Evolutionary conservation across 1,284 basidiomycete species (phyloP).

Genomic region (Tilletiopsis washingtonensis): DNA sequence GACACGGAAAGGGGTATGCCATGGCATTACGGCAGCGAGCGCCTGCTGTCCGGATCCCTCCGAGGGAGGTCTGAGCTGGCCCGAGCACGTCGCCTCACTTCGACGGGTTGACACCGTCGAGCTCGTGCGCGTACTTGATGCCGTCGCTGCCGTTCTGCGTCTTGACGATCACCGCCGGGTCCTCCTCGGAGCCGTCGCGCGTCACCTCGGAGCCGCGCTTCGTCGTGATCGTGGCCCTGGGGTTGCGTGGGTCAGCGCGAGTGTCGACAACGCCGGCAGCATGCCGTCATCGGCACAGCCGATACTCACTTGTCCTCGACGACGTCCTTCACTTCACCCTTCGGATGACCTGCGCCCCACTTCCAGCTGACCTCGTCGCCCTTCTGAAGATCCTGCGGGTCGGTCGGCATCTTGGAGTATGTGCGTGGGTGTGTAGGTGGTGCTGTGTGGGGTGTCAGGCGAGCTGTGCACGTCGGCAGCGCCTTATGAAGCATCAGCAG

Average conservation of each 20-base stretch:
- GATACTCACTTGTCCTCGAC: conserved; percentile 23
- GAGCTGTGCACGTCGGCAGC: no score
- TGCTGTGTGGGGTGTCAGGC: no score
- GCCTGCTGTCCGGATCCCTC: no score
- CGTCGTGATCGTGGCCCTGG: conserved; percentile 21
- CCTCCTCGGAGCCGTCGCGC: conserved; percentile 18
- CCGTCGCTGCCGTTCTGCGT: conserved; percentile 20
- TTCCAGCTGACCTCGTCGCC: conserved; percentile 24
- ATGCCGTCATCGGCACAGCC: no score
- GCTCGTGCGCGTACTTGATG: conserved; percentile 28
- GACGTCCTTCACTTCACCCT: conserved; percentile 29
- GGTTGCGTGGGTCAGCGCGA: no score
- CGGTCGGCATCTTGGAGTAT: conserved; percentile 1
- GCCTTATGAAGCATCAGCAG: no score
- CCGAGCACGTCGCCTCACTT: no score
- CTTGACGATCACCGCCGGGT: conserved; percentile 28
- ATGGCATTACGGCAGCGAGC: no score
- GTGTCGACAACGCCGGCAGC: no score
- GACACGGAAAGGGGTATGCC: no score
- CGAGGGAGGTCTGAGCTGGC: no score
- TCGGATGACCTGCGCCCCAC: conserved; percentile 25
- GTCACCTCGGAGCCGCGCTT: conserved; percentile 28
- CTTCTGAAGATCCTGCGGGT: conserved; percentile 6
- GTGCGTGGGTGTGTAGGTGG: no score
- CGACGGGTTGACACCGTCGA: conserved; percentile 29